Evolutionary conservation across 2,329 filamentous ascomycete species (phyloP), one percentile per base, ranked within the genome.

Genomic region (Fusarium mexicanum): DNA sequence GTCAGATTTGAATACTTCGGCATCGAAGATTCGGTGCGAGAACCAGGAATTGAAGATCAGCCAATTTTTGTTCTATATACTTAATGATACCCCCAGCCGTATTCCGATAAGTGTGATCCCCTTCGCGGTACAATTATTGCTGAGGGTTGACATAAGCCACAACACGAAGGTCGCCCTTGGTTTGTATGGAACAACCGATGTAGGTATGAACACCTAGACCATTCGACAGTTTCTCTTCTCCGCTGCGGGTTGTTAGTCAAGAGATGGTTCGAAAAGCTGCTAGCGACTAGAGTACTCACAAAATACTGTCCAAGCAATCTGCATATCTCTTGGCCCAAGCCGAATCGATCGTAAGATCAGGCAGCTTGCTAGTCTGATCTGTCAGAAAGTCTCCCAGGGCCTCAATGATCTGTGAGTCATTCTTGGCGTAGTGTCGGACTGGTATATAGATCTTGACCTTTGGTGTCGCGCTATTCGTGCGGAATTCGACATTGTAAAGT

Each of bases 401-500:
- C 7, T 35, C n/a, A 2, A 72, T 29, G 14, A 68, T 22, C 9
- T 70, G 65, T 3, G 38, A 18, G n/a, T 76, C 70, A 10, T 10
- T 71, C 2, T 63, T 17, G 2, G 75, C 76, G 46, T 83, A 83
- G 61, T 83, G 82, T 2, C 81, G 74, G 1, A 81, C 81, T 3
- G 82, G 82, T 26, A 83, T 69, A 53, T 83, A 83, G 4, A 80
- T 69, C 67, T 83, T 83, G 2, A 77, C 67, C 17, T 71, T 75
- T 2, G 82, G 81, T 1, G 29, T 20, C 11, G 37, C 22, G 14
- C 44, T 67, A 14, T 65, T 59, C 13, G 69, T 54, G 24, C 55
- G 64, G n/a, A 83, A 70, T 61, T 83, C 82, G 46, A 81, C 68
- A 48, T 83, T 77, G 69, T 81, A 83, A 6, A 83, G 77, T 26